Evolutionary conservation across 306 rosid species (phyloP).

Genomic region (Dalbergia cochinchinensis): DNA sequence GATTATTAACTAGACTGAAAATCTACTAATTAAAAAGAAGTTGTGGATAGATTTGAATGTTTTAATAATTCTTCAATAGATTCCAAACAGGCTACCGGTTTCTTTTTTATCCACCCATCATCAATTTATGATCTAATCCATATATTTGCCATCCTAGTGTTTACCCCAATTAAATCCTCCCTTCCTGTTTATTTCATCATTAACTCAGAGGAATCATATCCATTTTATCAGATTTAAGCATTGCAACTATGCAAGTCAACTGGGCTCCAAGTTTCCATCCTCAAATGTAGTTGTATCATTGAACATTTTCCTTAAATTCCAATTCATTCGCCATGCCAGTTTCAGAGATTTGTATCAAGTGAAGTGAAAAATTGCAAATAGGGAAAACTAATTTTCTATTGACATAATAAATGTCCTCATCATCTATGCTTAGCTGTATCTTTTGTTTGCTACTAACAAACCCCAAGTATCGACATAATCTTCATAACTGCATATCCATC

Average conservation of each 20-base stretch:
- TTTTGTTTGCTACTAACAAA: conserved; percentile 37
- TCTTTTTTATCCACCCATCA: too few relatives aligned
- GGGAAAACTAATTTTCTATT: not conserved
- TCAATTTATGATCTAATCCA: too few relatives aligned
- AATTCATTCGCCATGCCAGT: not conserved
- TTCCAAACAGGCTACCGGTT: too few relatives aligned
- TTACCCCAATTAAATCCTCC: too few relatives aligned
- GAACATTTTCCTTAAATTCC: conserved; percentile 17
- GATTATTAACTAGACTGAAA: too few relatives aligned
- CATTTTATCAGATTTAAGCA: not conserved
- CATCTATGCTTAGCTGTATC: conserved; percentile 24
- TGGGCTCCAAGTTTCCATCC: not conserved
- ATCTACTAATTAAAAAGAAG: too few relatives aligned
- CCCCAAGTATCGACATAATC: conserved; percentile 28
- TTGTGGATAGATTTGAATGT: too few relatives aligned
- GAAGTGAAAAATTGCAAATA: not conserved
- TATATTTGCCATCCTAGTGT: too few relatives aligned
- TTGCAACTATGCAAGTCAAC: not conserved
- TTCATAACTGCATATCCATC: conserved; percentile 25
- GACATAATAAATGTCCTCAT: conserved; percentile 31
- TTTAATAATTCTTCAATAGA: too few relatives aligned
- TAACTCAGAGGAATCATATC: not conserved
- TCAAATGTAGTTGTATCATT: not conserved
- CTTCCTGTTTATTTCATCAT: too few relatives aligned
- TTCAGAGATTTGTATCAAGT: not conserved